Evolutionary conservation across 352 stramenopile genomes (phyloP), one percentile per base, ranked within the genome.

Genomic region (Phytophthora sansomeana): DNA sequence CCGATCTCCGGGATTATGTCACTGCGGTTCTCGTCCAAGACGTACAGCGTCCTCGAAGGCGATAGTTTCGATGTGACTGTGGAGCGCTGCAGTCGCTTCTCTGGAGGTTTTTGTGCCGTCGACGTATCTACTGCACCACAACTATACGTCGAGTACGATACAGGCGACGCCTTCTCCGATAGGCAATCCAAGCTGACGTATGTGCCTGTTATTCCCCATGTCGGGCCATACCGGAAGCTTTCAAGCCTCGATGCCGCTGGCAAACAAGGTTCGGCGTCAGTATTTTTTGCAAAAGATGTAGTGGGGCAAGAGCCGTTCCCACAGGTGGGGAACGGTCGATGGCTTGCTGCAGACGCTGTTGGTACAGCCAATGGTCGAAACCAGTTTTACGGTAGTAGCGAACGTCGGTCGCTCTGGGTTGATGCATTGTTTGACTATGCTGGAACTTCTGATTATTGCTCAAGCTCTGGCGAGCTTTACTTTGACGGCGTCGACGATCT

Each of bases 1-100:
- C 95, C 53, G 93, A 98, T 51, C 67, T 98, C n/a, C 16, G 82
- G 83, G 6, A 95, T 98, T 55, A 44, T 99, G 8, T 85, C 93
- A 33, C 71, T 98, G 5, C 66, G 72, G 1, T 96, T 97, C 35
- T 82, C 72, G 4, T 69, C 65, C 7, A 81, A 75, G 59, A 80
- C 67, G 5, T 98, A 97, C 67, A 87, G 47, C 32, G 89, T 98
- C 6, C 69, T 87, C 2, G 96, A 99, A 84, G 95, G 93, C 29
- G 80, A 84, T n/a, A 77, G 72, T 24, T 50, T 96, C 1, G 77
- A 89, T n/a, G 78, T 98, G 17, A 72, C 68, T 5, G 65, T 98
- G 5, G 70, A 92, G 55, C 76, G 87, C 5, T 92, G 89, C 39
- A 85, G 74, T 57, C 62, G 65, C 19, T 59, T 78, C 13, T n/a